A percentile compares a stretch with the other conserved stretches of the same genome.
These are phyloP conservation scores for Pestalotiopsis sp. DNA, from an alignment of 2,329 filamentous ascomycete genomes.

Conservation along the genomic window DNA sequence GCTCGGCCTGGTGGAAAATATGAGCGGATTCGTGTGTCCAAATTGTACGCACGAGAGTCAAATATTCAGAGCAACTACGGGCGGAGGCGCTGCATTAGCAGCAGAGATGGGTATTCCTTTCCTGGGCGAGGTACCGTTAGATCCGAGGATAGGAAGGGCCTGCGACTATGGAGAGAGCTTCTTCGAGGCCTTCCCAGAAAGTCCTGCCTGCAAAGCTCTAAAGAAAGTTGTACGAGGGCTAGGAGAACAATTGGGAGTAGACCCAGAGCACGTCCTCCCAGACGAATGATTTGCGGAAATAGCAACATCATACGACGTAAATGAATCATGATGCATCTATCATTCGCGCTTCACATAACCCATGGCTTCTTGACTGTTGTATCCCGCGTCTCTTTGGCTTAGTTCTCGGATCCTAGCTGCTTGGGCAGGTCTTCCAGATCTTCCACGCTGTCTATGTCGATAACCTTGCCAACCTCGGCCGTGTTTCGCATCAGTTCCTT, in stretches of 20 bases:
- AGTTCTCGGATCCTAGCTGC: conserved; percentile 48
- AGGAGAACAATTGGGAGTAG: conserved; percentile 64
- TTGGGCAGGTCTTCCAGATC: conserved; percentile 82
- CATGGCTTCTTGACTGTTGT: neutral
- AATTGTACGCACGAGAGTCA: conserved; percentile 81
- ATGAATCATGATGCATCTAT: neutral
- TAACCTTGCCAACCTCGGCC: conserved; percentile 82
- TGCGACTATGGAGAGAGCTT: conserved; percentile 98
- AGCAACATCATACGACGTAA: neutral
- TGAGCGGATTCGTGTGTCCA: conserved; percentile 95
- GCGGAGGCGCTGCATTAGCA: conserved; percentile 79
- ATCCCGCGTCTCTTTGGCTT: neutral
- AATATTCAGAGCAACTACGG: conserved; percentile 91
- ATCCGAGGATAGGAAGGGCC: conserved; percentile 92
- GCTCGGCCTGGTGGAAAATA: conserved; percentile 93
- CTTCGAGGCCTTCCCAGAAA: conserved; percentile 91
- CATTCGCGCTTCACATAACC: neutral
- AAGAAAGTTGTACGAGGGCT: conserved; percentile 77
- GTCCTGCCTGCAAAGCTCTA: conserved; percentile 83
- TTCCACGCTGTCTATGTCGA: conserved; percentile 81
- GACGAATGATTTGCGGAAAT: conserved; percentile 31
- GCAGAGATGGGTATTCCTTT: conserved; percentile 88
- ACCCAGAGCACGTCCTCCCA: conserved; percentile 54
- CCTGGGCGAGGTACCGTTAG: conserved; percentile 84
- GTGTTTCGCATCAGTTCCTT: conserved; percentile 96